A percentile compares a stretch with the other conserved stretches of the same genome.
Conservation (phyloP, 75 land plant genomes). For the Pinus taeda region DNA sequence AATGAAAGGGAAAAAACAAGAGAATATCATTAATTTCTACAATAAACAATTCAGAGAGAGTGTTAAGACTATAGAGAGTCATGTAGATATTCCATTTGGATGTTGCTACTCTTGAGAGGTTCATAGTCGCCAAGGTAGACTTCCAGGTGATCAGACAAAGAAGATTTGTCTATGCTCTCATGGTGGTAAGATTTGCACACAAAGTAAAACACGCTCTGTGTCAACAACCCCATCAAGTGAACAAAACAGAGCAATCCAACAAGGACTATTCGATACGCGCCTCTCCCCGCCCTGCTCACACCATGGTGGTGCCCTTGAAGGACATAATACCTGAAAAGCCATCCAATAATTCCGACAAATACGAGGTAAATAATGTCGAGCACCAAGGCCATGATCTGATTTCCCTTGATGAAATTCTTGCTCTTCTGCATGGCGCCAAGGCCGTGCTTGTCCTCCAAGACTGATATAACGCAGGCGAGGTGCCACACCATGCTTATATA, state of each 20-base stretch:
- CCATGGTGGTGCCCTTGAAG: slow-evolving; percentile 11
- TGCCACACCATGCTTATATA: slow-evolving; percentile 71
- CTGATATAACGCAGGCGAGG: slow-evolving; percentile 80
- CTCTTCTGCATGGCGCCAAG: slow-evolving; percentile 71
- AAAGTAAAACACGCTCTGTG: slow-evolving; percentile 80
- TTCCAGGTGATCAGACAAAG: too few relatives aligned
- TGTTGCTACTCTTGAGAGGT: slow-evolving; percentile 55
- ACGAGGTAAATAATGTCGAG: slow-evolving; percentile 29
- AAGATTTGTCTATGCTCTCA: slow-evolving; percentile 65
- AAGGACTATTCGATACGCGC: slow-evolving; percentile 38
- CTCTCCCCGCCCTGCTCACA: slow-evolving; percentile 14
- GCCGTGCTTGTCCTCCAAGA: slow-evolving; percentile 68
- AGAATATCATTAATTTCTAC: too few relatives aligned
- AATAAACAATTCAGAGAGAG: too few relatives aligned
- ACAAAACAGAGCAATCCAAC: slow-evolving; percentile 21
- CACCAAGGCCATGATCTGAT: slow-evolving; percentile 19
- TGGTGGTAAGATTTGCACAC: slow-evolving; percentile 81
- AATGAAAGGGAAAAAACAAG: too few relatives aligned
- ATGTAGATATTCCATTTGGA: slow-evolving; percentile 44
- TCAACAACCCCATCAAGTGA: slow-evolving; percentile 44
- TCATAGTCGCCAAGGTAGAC: slow-evolving; percentile 52
- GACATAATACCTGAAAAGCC: slow-evolving; percentile 20
- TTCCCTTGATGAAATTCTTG: slow-evolving; percentile 56
- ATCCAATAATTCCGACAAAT: not conserved
- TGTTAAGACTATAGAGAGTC: not conserved